A percentile compares a stretch with the other conserved stretches of the same genome.
Conservation (phyloP, 345 rosid species). For the Kernera saxatilis region DNA sequence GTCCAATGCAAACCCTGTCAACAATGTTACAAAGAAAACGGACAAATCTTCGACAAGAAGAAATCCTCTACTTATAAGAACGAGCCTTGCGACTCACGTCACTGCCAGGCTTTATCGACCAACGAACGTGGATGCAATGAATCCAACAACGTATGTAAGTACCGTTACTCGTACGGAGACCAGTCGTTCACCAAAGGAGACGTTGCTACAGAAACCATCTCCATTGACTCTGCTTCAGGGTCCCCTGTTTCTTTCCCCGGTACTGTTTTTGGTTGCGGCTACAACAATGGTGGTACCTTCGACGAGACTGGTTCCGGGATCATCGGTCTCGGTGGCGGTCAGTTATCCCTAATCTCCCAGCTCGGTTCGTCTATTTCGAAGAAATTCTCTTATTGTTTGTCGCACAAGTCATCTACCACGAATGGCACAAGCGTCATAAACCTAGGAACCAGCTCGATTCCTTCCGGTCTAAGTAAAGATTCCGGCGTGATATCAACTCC, state of each 20-base stretch:
- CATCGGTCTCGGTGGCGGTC: constrained; percentile 58
- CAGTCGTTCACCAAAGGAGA: constrained; percentile 35
- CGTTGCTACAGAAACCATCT: constrained; percentile 42
- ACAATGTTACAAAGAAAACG: constrained; percentile 42
- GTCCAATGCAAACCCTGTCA: constrained; percentile 59
- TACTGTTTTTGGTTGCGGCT: constrained; percentile 49
- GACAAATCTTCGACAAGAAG: constrained; percentile 42
- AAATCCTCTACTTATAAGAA: constrained; percentile 40
- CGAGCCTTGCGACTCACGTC: constrained; percentile 32
- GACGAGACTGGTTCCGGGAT: constrained; percentile 41
- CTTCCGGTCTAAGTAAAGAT: constrained; percentile 31
- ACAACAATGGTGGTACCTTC: constrained; percentile 41
- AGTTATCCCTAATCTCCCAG: constrained; percentile 44
- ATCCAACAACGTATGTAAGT: constrained; percentile 22
- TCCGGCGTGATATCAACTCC: constrained; percentile 39
- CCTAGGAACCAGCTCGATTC: constrained; percentile 43
- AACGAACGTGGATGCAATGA: constrained; percentile 19
- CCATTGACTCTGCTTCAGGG: constrained; percentile 38
- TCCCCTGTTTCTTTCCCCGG: constrained; percentile 31
- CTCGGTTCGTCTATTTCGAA: constrained; percentile 36
- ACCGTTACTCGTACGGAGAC: constrained; percentile 35
- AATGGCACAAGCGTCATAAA: constrained; percentile 40
- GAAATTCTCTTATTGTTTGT: constrained; percentile 62
- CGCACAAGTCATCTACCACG: constrained; percentile 29
- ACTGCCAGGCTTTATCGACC: constrained; percentile 27